phyloP scores from a whole-genome alignment of 768 basidiomycete species.

The Cyclocybe cylindracea region DNA sequence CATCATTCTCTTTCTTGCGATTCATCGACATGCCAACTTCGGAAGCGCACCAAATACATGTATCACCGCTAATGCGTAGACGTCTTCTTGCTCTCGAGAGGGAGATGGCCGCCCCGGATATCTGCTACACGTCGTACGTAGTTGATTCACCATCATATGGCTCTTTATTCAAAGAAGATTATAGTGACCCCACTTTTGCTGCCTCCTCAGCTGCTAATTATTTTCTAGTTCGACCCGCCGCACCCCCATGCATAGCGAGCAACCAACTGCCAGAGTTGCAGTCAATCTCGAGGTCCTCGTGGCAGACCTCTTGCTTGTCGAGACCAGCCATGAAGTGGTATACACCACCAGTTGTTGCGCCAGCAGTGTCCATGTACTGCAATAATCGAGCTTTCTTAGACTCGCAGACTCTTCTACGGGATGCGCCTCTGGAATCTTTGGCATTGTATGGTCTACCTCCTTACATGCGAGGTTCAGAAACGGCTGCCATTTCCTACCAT shows the following conservation, averaged over 20 bases:
- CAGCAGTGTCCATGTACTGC: slow-evolving; percentile 73
- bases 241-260: slow-evolving; percentile 34
- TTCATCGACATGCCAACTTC: slow-evolving; percentile 62
- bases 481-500: slow-evolving; percentile 48
- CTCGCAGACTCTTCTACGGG: slow-evolving; percentile 55
- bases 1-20: slow-evolving; percentile 80
- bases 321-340: slow-evolving; percentile 82
- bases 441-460: slow-evolving; percentile 85
- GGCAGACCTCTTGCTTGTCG: slow-evolving; percentile 80
- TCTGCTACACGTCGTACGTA: slow-evolving; percentile 45
- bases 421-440: slow-evolving; percentile 73
- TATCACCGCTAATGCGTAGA: slow-evolving; percentile 60
- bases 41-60: slow-evolving; percentile 64
- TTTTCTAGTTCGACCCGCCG: slow-evolving; percentile 34
- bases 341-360: slow-evolving; percentile 83
- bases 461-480: slow-evolving; percentile 57
- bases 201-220: slow-evolving; percentile 33
- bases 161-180: background rate
- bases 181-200: slow-evolving; percentile 57
- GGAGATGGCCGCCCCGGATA: slow-evolving; percentile 40
- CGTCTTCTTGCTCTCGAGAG: slow-evolving; percentile 49
- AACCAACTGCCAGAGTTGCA: slow-evolving; percentile 51
- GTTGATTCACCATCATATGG: background rate
- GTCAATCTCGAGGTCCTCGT: slow-evolving; percentile 62
- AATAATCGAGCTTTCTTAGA: slow-evolving; percentile 81